These are phyloP conservation scores for Silene conica DNA, from an alignment of 148 eudicot species.

Conservation along the genomic window DNA sequence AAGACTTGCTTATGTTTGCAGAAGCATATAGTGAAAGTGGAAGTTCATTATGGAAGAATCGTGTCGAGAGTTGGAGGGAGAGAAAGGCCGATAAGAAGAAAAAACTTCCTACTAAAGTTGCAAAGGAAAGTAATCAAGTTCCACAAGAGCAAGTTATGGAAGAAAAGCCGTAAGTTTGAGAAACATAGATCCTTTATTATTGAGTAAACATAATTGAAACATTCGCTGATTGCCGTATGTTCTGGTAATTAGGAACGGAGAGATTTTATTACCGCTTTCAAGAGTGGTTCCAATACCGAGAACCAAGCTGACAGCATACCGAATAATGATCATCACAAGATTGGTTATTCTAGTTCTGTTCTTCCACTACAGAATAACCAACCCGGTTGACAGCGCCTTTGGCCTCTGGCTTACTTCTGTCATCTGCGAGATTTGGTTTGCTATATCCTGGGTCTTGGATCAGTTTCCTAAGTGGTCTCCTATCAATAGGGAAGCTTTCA, in stretches of 20 bases:
- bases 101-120: slow-evolving; percentile 36
- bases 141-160: slow-evolving; percentile 83
- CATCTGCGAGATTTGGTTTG: slow-evolving; percentile 99
- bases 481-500: slow-evolving; percentile 64
- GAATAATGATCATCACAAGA: slow-evolving; percentile 74
- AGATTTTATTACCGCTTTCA: slow-evolving; percentile 61
- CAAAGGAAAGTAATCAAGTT: slow-evolving; percentile 46
- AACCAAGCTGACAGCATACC: slow-evolving; percentile 72
- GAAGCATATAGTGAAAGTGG: slow-evolving; percentile 72
- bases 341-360: slow-evolving; percentile 73
- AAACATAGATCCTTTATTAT: neutral
- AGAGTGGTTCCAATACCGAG: slow-evolving; percentile 63
- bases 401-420: slow-evolving; percentile 98
- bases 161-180: slow-evolving; percentile 35
- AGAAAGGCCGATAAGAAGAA: slow-evolving; percentile 73
- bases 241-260: slow-evolving; percentile 47
- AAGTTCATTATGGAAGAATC: slow-evolving; percentile 87
- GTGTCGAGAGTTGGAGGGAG: slow-evolving; percentile 96
- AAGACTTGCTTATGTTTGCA: slow-evolving; percentile 26
- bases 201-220: neutral
- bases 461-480: slow-evolving; percentile 99
- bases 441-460: slow-evolving; percentile 93
- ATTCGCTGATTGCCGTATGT: neutral
- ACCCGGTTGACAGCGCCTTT: slow-evolving; percentile 90
- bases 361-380: slow-evolving; percentile 86